Conservation (phyloP, 371 early-diverging fungal genomes). For the Parasitella parasitica region DNA sequence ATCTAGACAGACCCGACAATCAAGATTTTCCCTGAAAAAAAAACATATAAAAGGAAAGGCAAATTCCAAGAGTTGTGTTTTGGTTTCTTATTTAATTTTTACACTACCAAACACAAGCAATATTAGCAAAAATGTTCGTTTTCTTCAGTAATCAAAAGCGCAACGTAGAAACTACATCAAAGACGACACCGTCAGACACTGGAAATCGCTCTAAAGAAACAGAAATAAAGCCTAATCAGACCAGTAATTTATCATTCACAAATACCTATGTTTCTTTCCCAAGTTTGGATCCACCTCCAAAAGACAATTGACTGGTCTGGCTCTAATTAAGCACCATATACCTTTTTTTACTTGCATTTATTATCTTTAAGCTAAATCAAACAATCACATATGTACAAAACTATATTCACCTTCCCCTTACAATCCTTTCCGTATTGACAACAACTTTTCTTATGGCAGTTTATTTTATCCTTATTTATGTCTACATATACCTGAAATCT, state of each 20-base stretch:
- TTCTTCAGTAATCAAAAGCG: slow-evolving; percentile 26
- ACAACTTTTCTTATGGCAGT: not conserved
- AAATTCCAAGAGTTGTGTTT: not conserved
- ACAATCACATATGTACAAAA: not conserved
- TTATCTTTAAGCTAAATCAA: not conserved
- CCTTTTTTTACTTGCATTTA: not conserved
- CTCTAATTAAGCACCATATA: slow-evolving; percentile 2
- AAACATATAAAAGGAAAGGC: slow-evolving; percentile 9
- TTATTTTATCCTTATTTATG: not conserved
- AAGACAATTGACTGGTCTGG: slow-evolving; percentile 4
- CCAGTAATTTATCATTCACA: slow-evolving; percentile 35
- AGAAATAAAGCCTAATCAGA: too few relatives aligned
- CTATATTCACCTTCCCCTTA: not conserved
- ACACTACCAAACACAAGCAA: too few relatives aligned
- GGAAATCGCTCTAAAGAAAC: too few relatives aligned
- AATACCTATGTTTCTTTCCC: slow-evolving; percentile 43
- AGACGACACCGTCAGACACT: too few relatives aligned
- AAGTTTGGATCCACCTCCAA: slow-evolving; percentile 19
- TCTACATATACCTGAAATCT: not conserved
- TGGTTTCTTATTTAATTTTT: slow-evolving; percentile 32
- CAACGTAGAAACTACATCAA: too few relatives aligned
- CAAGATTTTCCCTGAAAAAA: not conserved
- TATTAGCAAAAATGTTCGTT: slow-evolving; percentile 22
- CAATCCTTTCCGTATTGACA: not conserved
- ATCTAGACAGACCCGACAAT: not conserved